Conservation (phyloP, 108 stramenopile species). For the Bacterosira constricta region DNA sequence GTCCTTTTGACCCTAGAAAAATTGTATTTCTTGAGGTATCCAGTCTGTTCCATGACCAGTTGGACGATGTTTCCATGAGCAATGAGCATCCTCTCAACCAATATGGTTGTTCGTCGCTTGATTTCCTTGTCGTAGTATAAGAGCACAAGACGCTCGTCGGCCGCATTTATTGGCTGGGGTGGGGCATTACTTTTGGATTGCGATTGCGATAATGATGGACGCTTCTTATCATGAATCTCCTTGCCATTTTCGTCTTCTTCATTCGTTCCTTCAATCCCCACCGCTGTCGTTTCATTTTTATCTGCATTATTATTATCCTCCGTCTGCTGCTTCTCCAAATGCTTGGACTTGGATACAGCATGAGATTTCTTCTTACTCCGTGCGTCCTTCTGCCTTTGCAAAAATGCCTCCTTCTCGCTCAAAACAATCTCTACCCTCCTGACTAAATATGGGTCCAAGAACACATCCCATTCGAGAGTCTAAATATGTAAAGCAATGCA, state of each 20-base stretch:
- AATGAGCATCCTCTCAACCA: slow-evolving; percentile 83
- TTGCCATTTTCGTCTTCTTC: slow-evolving; percentile 13
- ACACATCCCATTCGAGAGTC: slow-evolving; percentile 75
- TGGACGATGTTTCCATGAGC: slow-evolving; percentile 82
- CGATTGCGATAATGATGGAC: background rate
- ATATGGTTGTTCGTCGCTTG: slow-evolving; percentile 45
- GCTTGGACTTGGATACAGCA: too few relatives aligned
- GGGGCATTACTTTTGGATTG: background rate
- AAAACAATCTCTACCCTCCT: slow-evolving; percentile 69
- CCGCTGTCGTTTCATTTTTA: background rate
- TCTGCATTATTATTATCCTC: background rate
- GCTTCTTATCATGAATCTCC: too few relatives aligned
- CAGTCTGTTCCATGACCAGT: slow-evolving; percentile 67
- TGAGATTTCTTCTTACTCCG: slow-evolving; percentile 24
- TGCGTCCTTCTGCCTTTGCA: slow-evolving; percentile 42
- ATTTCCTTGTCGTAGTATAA: slow-evolving; percentile 68
- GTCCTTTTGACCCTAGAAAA: slow-evolving; percentile 80
- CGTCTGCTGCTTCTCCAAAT: too few relatives aligned
- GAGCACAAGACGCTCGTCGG: slow-evolving; percentile 52
- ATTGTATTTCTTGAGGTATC: slow-evolving; percentile 69
- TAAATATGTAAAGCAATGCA: slow-evolving; percentile 31
- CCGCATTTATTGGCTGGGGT: slow-evolving; percentile 9
- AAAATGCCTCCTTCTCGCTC: slow-evolving; percentile 61
- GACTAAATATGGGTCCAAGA: slow-evolving; percentile 78
- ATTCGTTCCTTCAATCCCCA: slow-evolving; percentile 2